Conservation (phyloP, 495 filamentous ascomycete genomes). For the Penicillium canescens region DNA sequence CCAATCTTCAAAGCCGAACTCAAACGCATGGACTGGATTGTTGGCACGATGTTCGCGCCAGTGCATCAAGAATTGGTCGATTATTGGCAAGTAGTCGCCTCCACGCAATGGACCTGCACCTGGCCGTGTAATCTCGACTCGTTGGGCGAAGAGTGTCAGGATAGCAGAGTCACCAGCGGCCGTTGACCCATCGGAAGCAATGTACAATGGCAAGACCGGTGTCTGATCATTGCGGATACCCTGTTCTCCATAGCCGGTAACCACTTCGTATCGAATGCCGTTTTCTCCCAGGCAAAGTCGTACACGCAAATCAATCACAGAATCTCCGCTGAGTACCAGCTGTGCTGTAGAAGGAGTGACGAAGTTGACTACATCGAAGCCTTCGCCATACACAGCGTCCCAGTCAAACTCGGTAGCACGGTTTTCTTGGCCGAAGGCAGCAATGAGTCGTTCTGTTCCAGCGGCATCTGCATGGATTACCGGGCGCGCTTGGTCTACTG, state of each 20-base stretch:
- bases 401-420: conserved; percentile 74
- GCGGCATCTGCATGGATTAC: conserved; percentile 69
- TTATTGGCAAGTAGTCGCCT: conserved; percentile 30
- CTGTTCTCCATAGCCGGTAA: conserved; percentile 2
- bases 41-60: conserved; percentile 31
- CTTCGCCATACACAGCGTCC: conserved; percentile 72
- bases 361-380: conserved; percentile 88
- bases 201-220: conserved; percentile 25
- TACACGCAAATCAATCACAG: conserved; percentile 57
- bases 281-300: conserved; percentile 59
- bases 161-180: conserved; percentile 38
- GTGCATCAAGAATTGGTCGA: conserved; percentile 29
- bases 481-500: conserved; percentile 48
- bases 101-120: conserved; percentile 35
- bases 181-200: conserved; percentile 25
- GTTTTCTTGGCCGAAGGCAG: conserved; percentile 85
- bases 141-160: conserved; percentile 30
- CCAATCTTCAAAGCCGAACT: conserved; percentile 42
- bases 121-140: conserved; percentile 23
- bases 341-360: conserved; percentile 50
- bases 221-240: not conserved
- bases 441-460: conserved; percentile 69
- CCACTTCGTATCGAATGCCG: conserved; percentile 52
- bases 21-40: conserved; percentile 15
- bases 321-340: conserved; percentile 53